Evolutionary conservation across 768 basidiomycete genomes (phyloP).

Genomic region (Pleurotus pulmonarius): DNA sequence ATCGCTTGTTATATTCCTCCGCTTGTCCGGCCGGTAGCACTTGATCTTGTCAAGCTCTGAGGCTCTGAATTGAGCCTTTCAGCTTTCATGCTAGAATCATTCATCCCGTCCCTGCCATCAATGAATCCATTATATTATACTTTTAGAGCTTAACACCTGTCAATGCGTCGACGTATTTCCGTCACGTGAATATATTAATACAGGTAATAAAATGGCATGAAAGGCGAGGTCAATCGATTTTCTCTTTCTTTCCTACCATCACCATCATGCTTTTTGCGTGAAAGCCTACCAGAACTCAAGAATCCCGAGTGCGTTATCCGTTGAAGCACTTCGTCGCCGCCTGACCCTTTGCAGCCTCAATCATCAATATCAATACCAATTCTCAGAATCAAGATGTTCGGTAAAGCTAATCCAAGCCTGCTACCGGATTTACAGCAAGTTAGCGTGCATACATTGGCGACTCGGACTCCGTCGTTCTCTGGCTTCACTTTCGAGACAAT

Average conservation of each 20-base stretch:
- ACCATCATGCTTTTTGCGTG: neutral
- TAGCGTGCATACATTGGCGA: neutral
- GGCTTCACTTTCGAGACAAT: slow-evolving; percentile 49
- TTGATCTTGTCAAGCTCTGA: too few species aligned
- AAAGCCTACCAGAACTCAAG: neutral
- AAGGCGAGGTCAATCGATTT: neutral
- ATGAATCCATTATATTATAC: too few species aligned
- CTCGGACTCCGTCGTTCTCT: slow-evolving; percentile 37
- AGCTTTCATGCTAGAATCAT: too few species aligned
- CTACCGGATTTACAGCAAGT: neutral
- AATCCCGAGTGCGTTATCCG: neutral
- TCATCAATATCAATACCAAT: neutral
- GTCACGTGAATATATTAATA: neutral
- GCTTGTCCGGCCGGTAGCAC: too few species aligned
- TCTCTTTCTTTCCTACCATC: neutral
- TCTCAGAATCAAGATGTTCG: neutral
- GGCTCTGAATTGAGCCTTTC: too few species aligned
- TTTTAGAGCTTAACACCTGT: neutral
- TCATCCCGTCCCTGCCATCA: too few species aligned
- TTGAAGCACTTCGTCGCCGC: too few species aligned
- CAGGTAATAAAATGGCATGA: neutral
- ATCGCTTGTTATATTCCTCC: too few species aligned
- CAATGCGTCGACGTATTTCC: neutral
- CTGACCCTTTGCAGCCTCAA: neutral
- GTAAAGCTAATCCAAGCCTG: neutral